phyloP scores from a whole-genome alignment of 495 filamentous ascomycete genomes.

The Penicillium cinerascens region DNA sequence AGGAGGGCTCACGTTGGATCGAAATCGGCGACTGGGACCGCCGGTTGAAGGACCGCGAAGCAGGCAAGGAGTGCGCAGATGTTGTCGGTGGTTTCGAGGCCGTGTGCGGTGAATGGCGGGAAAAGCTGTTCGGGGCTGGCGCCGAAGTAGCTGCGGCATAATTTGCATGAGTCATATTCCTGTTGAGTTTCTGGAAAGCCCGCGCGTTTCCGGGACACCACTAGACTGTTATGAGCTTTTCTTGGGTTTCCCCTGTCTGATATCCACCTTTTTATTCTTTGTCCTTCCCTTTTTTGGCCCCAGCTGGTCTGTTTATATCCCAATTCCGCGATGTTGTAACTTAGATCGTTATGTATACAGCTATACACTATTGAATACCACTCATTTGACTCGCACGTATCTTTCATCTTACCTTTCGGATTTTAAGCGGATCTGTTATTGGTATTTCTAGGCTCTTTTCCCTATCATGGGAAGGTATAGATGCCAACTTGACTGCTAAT shows the following conservation, averaged over 20 bases:
- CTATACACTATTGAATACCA: constrained; percentile 8
- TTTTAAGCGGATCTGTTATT: background rate
- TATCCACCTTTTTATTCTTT: constrained; percentile 20
- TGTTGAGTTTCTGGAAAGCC: background rate
- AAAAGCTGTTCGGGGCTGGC: constrained; percentile 48
- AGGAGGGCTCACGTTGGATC: constrained; percentile 78
- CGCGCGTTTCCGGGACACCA: background rate
- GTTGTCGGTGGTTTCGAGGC: constrained; percentile 91
- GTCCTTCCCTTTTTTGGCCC: constrained; percentile 6
- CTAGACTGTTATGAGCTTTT: constrained; percentile 20
- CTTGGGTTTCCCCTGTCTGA: constrained; percentile 17
- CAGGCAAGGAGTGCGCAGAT: constrained; percentile 72
- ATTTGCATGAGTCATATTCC: constrained; percentile 4
- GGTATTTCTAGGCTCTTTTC: background rate
- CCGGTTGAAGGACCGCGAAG: constrained; percentile 68
- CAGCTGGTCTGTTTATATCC: constrained; percentile 12
- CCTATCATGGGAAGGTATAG: background rate
- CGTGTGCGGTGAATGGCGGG: constrained; percentile 66
- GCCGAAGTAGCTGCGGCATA: constrained; percentile 38
- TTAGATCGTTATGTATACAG: constrained; percentile 4
- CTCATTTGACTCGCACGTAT: background rate
- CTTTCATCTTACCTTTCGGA: background rate
- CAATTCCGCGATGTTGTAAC: constrained; percentile 4
- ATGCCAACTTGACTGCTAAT: no score
- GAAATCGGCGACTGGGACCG: constrained; percentile 76